Percentiles rank a stretch among this genome's conserved stretches.
Evolutionary conservation across 441 rosid genomes (phyloP).

Genomic region (Manihot esculenta): DNA sequence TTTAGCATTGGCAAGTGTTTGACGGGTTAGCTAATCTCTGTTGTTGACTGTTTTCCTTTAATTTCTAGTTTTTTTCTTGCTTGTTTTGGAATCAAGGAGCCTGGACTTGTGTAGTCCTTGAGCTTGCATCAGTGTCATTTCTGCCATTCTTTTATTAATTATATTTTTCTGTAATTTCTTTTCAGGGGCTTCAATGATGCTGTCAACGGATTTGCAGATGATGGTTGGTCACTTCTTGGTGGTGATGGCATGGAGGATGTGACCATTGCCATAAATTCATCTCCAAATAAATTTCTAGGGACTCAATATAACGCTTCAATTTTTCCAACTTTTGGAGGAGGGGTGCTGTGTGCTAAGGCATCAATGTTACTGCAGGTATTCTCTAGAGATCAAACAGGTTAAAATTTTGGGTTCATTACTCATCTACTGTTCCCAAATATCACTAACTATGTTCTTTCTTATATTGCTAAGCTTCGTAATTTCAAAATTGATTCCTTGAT

Average conservation of each 20-base stretch:
- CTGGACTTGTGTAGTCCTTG: neutral
- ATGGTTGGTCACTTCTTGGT: conserved; percentile 81
- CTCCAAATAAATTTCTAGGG: conserved; percentile 68
- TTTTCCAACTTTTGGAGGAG: conserved; percentile 80
- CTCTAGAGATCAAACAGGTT: neutral
- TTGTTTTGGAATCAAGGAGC: neutral
- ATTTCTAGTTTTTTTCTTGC: neutral
- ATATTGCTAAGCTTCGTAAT: neutral
- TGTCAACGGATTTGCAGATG: conserved; percentile 84
- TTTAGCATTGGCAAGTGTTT: neutral
- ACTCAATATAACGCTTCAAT: conserved; percentile 60
- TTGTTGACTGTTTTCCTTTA: neutral
- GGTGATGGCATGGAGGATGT: conserved; percentile 86
- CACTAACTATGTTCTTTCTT: neutral
- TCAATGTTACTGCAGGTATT: conserved; percentile 89
- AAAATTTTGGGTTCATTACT: neutral
- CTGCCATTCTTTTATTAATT: neutral
- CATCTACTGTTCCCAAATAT: neutral
- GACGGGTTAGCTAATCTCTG: neutral
- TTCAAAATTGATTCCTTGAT: neutral
- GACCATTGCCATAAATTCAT: conserved; percentile 64
- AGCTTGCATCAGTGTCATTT: neutral
- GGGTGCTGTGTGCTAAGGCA: conserved; percentile 89
- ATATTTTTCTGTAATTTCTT: conserved; percentile 19
- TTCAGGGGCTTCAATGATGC: conserved; percentile 95